Conservation (phyloP, 306 rosid genomes). For the Ammopiptanthus mongolicus region DNA sequence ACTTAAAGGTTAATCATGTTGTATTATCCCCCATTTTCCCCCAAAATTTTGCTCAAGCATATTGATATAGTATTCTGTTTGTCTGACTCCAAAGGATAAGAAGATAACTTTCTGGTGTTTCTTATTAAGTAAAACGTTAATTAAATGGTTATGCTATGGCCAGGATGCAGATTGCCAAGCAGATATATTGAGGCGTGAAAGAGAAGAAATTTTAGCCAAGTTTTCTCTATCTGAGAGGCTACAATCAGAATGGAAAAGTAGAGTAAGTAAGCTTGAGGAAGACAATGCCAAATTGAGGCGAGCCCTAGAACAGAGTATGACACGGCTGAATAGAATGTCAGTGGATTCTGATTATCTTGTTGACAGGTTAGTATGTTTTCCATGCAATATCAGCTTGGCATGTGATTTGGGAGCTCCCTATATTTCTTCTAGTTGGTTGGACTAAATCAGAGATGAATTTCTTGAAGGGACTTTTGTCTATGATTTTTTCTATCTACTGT, state of each 20-base stretch:
- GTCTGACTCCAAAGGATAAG: neutral
- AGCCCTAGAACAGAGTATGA: conserved; percentile 87
- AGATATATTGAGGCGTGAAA: conserved; percentile 48
- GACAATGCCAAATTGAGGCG: conserved; percentile 79
- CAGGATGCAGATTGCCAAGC: conserved; percentile 68
- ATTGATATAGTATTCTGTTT: neutral
- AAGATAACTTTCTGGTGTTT: neutral
- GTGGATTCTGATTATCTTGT: conserved; percentile 86
- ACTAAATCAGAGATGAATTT: neutral
- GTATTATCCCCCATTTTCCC: neutral
- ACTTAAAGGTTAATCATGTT: neutral
- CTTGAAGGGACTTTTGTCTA: neutral
- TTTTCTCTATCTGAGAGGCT: conserved; percentile 63
- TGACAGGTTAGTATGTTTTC: conserved; percentile 51
- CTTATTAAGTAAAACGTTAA: neutral
- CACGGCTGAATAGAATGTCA: conserved; percentile 86
- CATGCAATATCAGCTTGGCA: neutral
- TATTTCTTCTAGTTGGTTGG: too few relatives aligned
- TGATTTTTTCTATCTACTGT: neutral
- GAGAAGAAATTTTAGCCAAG: conserved; percentile 54
- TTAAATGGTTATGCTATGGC: conserved; percentile 10
- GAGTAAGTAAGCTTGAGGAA: conserved; percentile 75
- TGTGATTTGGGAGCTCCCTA: neutral
- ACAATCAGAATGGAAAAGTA: conserved; percentile 64
- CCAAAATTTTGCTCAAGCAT: neutral